phyloP scores from a whole-genome alignment of 2,329 filamentous ascomycete genomes.

The Alternaria sp. region DNA sequence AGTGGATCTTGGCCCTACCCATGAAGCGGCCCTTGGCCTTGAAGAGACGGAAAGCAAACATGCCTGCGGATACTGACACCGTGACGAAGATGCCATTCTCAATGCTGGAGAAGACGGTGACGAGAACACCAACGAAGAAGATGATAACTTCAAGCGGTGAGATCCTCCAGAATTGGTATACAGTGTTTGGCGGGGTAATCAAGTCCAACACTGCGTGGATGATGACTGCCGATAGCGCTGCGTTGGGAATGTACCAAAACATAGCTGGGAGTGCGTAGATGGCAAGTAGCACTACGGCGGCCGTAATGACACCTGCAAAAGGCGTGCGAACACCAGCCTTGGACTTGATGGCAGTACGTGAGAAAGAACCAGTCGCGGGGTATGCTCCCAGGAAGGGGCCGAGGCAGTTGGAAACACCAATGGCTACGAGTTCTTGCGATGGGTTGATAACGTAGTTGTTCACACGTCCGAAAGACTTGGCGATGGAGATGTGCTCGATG shows the following conservation, averaged over 20 bases:
- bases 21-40: constrained; percentile 85
- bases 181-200: constrained; percentile 87
- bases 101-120: constrained; percentile 86
- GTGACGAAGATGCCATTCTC: constrained; percentile 94
- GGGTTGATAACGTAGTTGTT: constrained; percentile 98
- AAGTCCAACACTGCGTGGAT: constrained; percentile 95
- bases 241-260: constrained; percentile 92
- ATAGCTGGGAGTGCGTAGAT: constrained; percentile 88
- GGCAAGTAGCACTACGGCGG: constrained; percentile 81
- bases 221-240: constrained; percentile 84
- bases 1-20: constrained; percentile 83
- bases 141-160: constrained; percentile 89
- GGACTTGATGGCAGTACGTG: constrained; percentile 93
- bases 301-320: constrained; percentile 88
- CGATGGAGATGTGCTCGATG: constrained; percentile 96
- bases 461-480: constrained; percentile 92
- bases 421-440: constrained; percentile 94
- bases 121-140: constrained; percentile 90
- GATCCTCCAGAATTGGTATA: constrained; percentile 95
- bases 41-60: constrained; percentile 83
- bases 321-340: constrained; percentile 95
- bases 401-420: constrained; percentile 87
- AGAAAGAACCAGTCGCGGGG: constrained; percentile 94
- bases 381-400: constrained; percentile 92
- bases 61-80: constrained; percentile 73